Evolutionary conservation across 495 filamentous ascomycete genomes (phyloP), one percentile per base, ranked within the genome.

Genomic region (Haplographium delicatum): DNA sequence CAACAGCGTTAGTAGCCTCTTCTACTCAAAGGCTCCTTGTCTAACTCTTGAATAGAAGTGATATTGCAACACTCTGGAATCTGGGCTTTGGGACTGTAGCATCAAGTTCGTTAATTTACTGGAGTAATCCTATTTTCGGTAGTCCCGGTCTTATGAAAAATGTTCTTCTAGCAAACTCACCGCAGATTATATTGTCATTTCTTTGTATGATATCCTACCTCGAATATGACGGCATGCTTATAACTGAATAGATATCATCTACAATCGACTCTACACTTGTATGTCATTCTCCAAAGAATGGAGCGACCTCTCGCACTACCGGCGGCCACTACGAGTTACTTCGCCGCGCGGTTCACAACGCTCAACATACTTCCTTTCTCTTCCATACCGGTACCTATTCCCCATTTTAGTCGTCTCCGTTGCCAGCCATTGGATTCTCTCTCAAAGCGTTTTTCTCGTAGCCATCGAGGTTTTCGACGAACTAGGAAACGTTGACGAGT

Each of bases 241-340:
- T 13, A 16, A 26, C 7, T 20, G 1, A 9, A n/a, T 22, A 50
- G 44, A 78, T 49, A 54, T 78, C 2, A 31, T 56, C 23, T 66
- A 64, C 58, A 75, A 72, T 51, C 48, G 57, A 10, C 39, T 69
- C 31, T 64, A 62, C 51, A 73, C 71, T 3, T 56, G 51, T 28
- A 65, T 71, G 57, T 44, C 56, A 5, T 45, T 57, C 13, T 61
- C 61, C 1, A 33, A 57, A 9, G 67, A 69, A 50, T 69, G 64
- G 62, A 47, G 37, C 41, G 3, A 19, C 10, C 62, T 57, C 20
- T 55, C 51, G 16, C n/a, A 46, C 9, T 23, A 40, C 1, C 56
- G 58, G 5, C 70, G 64, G 35, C 48, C 56, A 3, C 65, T 82
- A 1, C 66, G 79, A 3, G 73, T 82, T 4, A 73, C 74, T 0